Base-by-base conservation (phyloP, 805 yeast genomes). In the Zygotorulaspora sp. region DNA sequence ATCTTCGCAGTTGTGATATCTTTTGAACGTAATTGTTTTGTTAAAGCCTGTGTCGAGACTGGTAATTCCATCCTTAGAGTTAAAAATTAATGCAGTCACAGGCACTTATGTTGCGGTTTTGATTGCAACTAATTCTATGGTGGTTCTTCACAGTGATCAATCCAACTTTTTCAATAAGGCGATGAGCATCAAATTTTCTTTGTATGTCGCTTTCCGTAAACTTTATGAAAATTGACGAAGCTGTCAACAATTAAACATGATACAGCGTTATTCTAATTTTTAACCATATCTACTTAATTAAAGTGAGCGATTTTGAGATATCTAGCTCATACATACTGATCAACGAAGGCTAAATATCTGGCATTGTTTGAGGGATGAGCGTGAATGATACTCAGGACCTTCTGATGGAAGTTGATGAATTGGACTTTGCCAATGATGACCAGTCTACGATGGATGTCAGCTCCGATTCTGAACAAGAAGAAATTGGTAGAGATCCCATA, bases 21-120 rank as follows among this genome's bases (percentile, higher is more conserved):
- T 48, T 75, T 80, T 15, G 78, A 71, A 45, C 90, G 68, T 19
- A 83, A 65, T 48, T 65, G 67, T 52, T 71, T 71, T 1, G 89
- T 80, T 19, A 78, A 55, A 1, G 70, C 66, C 45, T 76, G 83
- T 0, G 76, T 71, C 4, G 71, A 50, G n/a, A 22, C 26, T 28
- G 49, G 45, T 41, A 48, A 12, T 6, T 32, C 38, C 44, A 49
- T 44, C 15, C 14, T 14, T n/a, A 23, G 26, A 23, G 12, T 11
- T 5, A 7, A n/a, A 23, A 4, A 23, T 5, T n/a, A n/a, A n/a
- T n/a, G n/a, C n/a, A n/a, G n/a, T n/a, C n/a, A n/a, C n/a, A n/a
- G n/a, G n/a, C n/a, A n/a, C n/a, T n/a, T n/a, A n/a, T n/a, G n/a
- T n/a, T n/a, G n/a, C n/a, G n/a, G n/a, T n/a, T n/a, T n/a, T n/a